Percentiles rank a stretch among this genome's conserved stretches.
These are phyloP conservation scores for Escovopsis sp. DNA, from an alignment of 2,329 filamentous ascomycete genomes.

Conservation along the genomic window DNA sequence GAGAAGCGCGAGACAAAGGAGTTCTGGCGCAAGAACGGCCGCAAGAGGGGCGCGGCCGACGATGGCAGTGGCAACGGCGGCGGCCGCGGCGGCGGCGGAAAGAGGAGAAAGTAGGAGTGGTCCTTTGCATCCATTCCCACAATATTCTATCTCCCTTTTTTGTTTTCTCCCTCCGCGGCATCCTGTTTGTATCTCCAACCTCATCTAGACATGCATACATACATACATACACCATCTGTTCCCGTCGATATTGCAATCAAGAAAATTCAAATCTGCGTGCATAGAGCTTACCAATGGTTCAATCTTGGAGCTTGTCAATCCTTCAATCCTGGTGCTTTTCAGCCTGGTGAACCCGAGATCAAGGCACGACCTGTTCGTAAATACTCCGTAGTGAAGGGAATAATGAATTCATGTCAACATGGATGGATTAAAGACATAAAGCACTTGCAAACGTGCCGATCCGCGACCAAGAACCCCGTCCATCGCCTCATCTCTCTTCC, in stretches of 20 bases:
- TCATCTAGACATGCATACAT: background rate
- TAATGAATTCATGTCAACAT: conserved; percentile 4
- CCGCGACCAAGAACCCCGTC: background rate
- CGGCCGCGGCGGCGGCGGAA: conserved; percentile 14
- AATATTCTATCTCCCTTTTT: background rate
- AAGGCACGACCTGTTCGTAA: no score
- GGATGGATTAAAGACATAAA: conserved; percentile 2
- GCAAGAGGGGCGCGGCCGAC: conserved; percentile 38
- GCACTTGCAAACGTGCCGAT: background rate
- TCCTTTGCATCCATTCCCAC: background rate
- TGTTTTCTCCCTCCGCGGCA: background rate
- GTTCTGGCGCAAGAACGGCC: conserved; percentile 84
- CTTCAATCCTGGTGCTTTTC: background rate
- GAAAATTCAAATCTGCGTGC: background rate
- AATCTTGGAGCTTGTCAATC: no score
- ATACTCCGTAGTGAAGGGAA: background rate
- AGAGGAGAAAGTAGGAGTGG: conserved; percentile 16
- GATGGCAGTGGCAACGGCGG: conserved; percentile 19
- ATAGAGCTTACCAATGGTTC: no score
- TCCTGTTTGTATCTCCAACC: no score
- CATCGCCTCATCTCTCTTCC: background rate
- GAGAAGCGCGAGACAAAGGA: conserved; percentile 89
- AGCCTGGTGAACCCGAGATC: background rate
- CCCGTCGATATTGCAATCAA: background rate
- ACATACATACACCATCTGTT: conserved; percentile 12